Conservation (phyloP, 768 basidiomycete genomes). For the Kwoniella dendrophila region DNA sequence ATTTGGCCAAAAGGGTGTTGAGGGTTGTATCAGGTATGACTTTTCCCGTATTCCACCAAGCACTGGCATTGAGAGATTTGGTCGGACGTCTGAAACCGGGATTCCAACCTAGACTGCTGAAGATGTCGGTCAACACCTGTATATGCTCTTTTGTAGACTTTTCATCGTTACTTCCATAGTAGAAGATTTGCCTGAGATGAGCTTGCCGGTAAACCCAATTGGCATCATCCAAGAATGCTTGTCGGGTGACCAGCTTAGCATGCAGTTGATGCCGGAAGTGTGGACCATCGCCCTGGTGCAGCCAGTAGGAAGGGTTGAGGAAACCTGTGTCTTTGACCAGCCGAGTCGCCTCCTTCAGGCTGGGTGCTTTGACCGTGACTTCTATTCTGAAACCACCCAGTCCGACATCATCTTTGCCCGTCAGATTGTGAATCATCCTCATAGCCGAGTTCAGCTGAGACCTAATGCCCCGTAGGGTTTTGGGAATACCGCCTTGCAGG, state of each 20-base stretch:
- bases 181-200: too few species aligned
- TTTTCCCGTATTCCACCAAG: too few species aligned
- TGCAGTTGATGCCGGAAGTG: background rate
- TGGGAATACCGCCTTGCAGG: conserved; percentile 24
- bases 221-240: conserved; percentile 27
- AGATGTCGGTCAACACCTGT: too few species aligned
- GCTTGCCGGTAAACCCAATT: conserved; percentile 34
- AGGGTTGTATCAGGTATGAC: too few species aligned
- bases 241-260: conserved; percentile 13
- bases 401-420: background rate
- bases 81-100: too few species aligned
- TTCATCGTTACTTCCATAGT: too few species aligned
- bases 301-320: conserved; percentile 26
- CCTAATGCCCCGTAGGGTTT: conserved; percentile 10
- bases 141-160: too few species aligned
- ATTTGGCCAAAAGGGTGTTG: too few species aligned
- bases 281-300: conserved; percentile 8
- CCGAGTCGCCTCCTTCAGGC: conserved; percentile 17
- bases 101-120: too few species aligned
- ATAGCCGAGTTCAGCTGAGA: conserved; percentile 1
- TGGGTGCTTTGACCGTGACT: conserved; percentile 29
- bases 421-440: conserved; percentile 29
- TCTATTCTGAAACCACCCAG: conserved; percentile 38
- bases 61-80: too few species aligned
- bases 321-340: too few species aligned